phyloP scores from a whole-genome alignment of 257 asterid species.

The Galeopsis tetrahit region DNA sequence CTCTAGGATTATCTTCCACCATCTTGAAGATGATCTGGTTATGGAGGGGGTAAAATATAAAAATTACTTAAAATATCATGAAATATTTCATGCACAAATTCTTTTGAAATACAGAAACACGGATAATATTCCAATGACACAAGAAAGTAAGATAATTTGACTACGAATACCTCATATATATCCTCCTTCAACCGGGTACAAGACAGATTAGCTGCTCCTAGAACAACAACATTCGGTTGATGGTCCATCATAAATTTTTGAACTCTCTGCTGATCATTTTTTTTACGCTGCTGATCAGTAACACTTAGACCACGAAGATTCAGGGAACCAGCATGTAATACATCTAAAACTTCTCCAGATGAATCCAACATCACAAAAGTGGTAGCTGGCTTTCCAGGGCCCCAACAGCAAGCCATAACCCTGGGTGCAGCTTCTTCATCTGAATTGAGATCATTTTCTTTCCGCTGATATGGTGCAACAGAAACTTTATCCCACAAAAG shows the following conservation, averaged over 20 bases:
- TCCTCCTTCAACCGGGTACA: constrained; percentile 92
- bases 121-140: constrained; percentile 16
- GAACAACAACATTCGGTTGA: constrained; percentile 90
- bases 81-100: background rate
- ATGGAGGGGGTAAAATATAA: constrained; percentile 21
- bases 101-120: constrained; percentile 10
- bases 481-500: constrained; percentile 89
- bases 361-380: constrained; percentile 98
- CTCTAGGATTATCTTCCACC: constrained; percentile 99
- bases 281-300: constrained; percentile 86
- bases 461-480: constrained; percentile 84
- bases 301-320: constrained; percentile 88
- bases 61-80: constrained; percentile 17
- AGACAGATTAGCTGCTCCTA: constrained; percentile 93
- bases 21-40: constrained; percentile 90
- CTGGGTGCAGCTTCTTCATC: constrained; percentile 93
- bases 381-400: constrained; percentile 97
- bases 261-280: constrained; percentile 93
- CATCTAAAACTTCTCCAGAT: constrained; percentile 91
- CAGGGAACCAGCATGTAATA: constrained; percentile 82
- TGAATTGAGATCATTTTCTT: constrained; percentile 67
- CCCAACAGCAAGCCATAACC: constrained; percentile 99
- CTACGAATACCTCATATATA: constrained; percentile 78
- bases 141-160: constrained; percentile 9
- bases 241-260: constrained; percentile 97